Conservation (phyloP, 2,329 filamentous ascomycete species). For the Fusarium fracticaudum region DNA sequence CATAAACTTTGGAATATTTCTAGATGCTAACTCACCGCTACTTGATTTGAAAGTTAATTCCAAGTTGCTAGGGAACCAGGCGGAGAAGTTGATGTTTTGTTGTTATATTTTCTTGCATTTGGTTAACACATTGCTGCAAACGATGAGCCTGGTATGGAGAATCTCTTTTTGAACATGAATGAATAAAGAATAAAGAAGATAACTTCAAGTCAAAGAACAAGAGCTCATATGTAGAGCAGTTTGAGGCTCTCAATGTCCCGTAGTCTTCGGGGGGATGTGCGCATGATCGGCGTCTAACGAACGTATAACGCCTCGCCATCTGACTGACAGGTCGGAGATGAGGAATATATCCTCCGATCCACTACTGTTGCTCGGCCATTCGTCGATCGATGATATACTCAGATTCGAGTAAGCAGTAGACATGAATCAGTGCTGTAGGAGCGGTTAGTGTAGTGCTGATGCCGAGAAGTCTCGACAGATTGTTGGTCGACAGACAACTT, state of each 20-base stretch:
- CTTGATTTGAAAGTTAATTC: slow-evolving; percentile 27
- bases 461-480: neutral
- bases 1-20: slow-evolving; percentile 33
- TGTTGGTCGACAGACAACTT: neutral
- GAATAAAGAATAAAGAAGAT: neutral
- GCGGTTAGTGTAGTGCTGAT: neutral
- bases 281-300: slow-evolving; percentile 8
- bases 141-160: neutral
- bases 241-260: neutral
- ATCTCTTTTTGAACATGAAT: neutral
- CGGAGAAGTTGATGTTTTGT: slow-evolving; percentile 22
- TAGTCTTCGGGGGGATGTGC: neutral
- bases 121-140: neutral
- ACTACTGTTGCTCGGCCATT: neutral
- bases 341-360: slow-evolving; percentile 16
- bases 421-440: neutral
- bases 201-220: neutral
- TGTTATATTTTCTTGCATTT: slow-evolving; percentile 3
- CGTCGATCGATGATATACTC: neutral
- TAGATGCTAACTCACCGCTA: slow-evolving; percentile 20
- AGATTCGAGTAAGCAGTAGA: neutral
- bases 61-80: slow-evolving; percentile 30
- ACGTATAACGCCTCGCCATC: slow-evolving; percentile 17
- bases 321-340: neutral
- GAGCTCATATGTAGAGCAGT: neutral